Evolutionary conservation across 257 asterid species (phyloP).

Genomic region (Leptodermis oblonga): DNA sequence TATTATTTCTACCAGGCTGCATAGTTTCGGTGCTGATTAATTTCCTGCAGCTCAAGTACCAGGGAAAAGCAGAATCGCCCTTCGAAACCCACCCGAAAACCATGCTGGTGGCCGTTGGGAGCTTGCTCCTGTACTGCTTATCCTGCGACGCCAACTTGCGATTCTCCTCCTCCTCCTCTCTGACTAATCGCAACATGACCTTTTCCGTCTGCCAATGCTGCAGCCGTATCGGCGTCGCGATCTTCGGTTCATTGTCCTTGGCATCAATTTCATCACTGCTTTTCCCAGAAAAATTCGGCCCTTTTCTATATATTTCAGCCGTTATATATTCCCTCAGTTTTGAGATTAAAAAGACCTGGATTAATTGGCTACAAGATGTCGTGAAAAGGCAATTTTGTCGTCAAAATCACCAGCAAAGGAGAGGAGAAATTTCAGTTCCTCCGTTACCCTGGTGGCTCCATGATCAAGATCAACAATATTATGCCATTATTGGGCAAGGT

Average conservation of each 20-base stretch:
- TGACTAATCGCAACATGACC: not conserved
- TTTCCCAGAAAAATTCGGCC: not conserved
- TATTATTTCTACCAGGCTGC: not conserved
- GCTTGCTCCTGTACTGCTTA: not conserved
- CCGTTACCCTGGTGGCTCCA: no score
- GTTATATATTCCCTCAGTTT: not conserved
- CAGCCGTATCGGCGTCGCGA: not conserved
- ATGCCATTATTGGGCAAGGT: no score
- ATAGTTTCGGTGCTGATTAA: not conserved
- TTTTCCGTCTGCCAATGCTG: not conserved
- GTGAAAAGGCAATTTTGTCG: not conserved
- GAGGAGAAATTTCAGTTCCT: no score
- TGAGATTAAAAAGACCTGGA: not conserved
- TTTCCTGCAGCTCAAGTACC: slow-evolving; percentile 7
- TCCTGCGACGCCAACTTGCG: not conserved
- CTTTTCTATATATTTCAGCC: not conserved
- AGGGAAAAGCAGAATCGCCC: slow-evolving; percentile 8
- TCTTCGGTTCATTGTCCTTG: slow-evolving; percentile 1
- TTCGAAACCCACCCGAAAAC: slow-evolving; percentile 13
- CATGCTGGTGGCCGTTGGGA: not conserved
- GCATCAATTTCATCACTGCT: not conserved
- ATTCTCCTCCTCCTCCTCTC: not conserved
- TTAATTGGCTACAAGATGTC: not conserved
- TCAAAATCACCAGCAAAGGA: no score
- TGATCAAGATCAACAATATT: no score